These are phyloP conservation scores for Hypsizygus marmoreus DNA, from an alignment of 768 basidiomycete genomes.

Conservation along the genomic window DNA sequence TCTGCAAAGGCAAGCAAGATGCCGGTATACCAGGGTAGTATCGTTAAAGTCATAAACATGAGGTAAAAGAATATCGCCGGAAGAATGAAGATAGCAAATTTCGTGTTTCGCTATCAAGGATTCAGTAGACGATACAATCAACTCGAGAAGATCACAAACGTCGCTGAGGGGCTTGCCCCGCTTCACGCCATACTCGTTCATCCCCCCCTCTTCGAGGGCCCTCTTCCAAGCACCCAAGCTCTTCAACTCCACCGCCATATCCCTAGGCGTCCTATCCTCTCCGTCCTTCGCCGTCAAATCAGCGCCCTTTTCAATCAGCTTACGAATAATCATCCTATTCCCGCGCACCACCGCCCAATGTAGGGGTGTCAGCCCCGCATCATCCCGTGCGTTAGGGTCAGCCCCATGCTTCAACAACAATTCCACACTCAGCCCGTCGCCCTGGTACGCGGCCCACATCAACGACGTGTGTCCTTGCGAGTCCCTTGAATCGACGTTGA, in stretches of 20 bases:
- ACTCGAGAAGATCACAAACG: conserved; percentile 32
- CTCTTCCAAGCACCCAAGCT: conserved; percentile 88
- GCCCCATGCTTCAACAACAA: conserved; percentile 88
- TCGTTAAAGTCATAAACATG: conserved; percentile 81
- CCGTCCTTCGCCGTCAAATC: conserved; percentile 80
- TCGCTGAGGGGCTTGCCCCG: conserved; percentile 72
- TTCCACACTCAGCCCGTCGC: conserved; percentile 94
- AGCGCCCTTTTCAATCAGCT: conserved; percentile 83
- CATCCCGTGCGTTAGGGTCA: conserved; percentile 73
- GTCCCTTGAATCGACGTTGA: conserved; percentile 89
- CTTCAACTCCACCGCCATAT: conserved; percentile 95
- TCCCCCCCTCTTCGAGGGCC: conserved; percentile 85
- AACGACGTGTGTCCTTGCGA: conserved; percentile 90
- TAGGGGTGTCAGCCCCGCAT: conserved; percentile 81
- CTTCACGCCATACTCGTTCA: conserved; percentile 73
- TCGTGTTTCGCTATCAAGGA: conserved; percentile 69
- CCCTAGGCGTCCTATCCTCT: conserved; percentile 84
- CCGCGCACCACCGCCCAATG: conserved; percentile 99
- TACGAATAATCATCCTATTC: conserved; percentile 83
- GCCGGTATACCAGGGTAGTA: conserved; percentile 90
- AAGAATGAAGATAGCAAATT: conserved; percentile 73
- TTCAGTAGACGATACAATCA: conserved; percentile 2
- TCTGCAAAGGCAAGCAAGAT: conserved; percentile 80
- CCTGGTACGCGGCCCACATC: conserved; percentile 99
- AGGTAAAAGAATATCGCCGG: conserved; percentile 80